Base-by-base conservation (phyloP, 1,284 basidiomycete genomes). In the Termitomyces sp. region DNA sequence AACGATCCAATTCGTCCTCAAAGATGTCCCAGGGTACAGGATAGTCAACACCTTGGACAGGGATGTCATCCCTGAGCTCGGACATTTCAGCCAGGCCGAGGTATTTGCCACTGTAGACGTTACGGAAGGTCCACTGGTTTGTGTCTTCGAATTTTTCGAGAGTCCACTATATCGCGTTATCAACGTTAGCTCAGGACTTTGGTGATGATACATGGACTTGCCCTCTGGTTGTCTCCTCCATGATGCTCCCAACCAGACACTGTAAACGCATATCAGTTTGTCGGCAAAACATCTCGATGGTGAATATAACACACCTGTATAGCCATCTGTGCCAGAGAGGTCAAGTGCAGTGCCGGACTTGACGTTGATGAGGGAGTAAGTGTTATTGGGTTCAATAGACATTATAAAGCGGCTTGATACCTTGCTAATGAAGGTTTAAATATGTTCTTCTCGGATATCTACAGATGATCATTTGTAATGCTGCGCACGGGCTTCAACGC, bases 331-430 rank as follows among this genome's bases (percentile, higher is more conserved):
- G 1, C 45, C 62, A 30, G 61, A 63, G 15, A 62, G 58, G 45
- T 67, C 65, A 21, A 66, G 49, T 8, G 50, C 63, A 12, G 62
- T 66, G 15, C 55, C 57, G 31, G 57, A 50, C 44, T 61, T 61
- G 53, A 26, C 57, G 53, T 67, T 67, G 47, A 64, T n/a, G 40
- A 67, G 40, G 19, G 56, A 49, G 55, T 66, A 67, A 12, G 40
- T 50, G 8, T 31, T 43, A 3, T 61, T 55, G 30, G 50, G 36
- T 41, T 61, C 39, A 21, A 53, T 2, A 41, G 52, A 39, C 44
- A 53, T 53, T 4, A 21, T 40, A 13, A 3, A 36, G 6, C 38
- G 46, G 2, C 26, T 48, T 3, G 3, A 36, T 24, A 36, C 19
- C 10, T 47, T 10, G 45, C 13, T 13, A n/a, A n/a, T 24, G 31